phyloP scores from a whole-genome alignment of 169 alveolate genomes.

The Plasmodium malariae region DNA sequence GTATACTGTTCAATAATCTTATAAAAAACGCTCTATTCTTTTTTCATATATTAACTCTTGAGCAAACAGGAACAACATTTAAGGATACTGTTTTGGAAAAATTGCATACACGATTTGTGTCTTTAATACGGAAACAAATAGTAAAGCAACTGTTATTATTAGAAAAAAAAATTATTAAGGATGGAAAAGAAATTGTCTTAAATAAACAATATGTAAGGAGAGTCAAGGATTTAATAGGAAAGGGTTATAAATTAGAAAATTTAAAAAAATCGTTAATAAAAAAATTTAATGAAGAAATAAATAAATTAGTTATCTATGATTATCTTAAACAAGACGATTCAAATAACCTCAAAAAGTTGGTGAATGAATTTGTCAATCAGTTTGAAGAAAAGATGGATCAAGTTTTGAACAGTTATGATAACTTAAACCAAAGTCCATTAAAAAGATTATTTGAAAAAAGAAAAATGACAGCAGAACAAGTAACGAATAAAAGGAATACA shows the following conservation, averaged over 20 bases:
- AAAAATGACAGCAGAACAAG: background rate
- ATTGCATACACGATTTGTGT: background rate
- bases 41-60: slow-evolving; percentile 56
- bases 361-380: slow-evolving; percentile 19
- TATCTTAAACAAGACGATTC: background rate
- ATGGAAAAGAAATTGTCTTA: slow-evolving; percentile 27
- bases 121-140: slow-evolving; percentile 53
- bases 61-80: slow-evolving; percentile 46
- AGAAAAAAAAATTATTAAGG: slow-evolving; percentile 7
- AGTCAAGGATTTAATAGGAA: slow-evolving; percentile 25
- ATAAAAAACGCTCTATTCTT: slow-evolving; percentile 33
- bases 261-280: slow-evolving; percentile 20
- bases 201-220: slow-evolving; percentile 1
- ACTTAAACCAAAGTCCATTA: slow-evolving; percentile 53
- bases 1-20: slow-evolving; percentile 18
- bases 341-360: background rate
- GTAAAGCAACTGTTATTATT: slow-evolving; percentile 30
- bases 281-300: slow-evolving; percentile 12
- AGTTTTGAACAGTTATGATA: slow-evolving; percentile 10
- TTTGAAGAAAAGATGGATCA: slow-evolving; percentile 48
- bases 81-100: slow-evolving; percentile 24
- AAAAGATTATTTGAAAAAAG: slow-evolving; percentile 48
- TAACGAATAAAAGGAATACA: background rate
- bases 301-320: slow-evolving; percentile 1
- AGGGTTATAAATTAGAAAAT: background rate